Conservation (phyloP, 306 rosid species). For the Senna tora region DNA sequence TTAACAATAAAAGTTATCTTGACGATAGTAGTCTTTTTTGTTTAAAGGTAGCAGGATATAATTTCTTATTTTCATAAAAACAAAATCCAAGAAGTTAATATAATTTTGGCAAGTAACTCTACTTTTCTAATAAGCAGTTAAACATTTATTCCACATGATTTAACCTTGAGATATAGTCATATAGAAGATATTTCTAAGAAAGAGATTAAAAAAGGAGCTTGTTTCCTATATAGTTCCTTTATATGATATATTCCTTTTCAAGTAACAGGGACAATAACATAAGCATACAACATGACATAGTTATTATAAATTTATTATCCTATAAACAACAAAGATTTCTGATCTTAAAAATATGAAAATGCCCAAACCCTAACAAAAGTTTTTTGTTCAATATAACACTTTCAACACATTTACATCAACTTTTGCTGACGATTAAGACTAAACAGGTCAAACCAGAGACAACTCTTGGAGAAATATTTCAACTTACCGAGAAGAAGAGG, state of each 20-base stretch:
- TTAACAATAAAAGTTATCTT: not conserved
- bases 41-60: not conserved
- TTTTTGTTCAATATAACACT: no score
- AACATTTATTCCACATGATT: not conserved
- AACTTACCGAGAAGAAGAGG: conserved; percentile 89
- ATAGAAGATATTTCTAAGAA: conserved; percentile 3
- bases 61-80: not conserved
- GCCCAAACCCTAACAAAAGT: no score
- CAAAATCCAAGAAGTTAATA: conserved; percentile 25
- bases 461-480: conserved; percentile 10
- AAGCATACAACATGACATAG: not conserved
- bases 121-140: not conserved
- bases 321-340: not conserved
- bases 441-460: conserved; percentile 11
- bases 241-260: not conserved
- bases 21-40: not conserved
- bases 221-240: not conserved
- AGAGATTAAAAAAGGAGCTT: not conserved
- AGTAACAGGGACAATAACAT: not conserved
- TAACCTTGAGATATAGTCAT: conserved; percentile 4
- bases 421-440: not conserved
- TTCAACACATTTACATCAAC: not conserved
- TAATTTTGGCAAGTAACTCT: not conserved
- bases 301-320: not conserved
- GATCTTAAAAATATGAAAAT: not conserved